Base-by-base conservation (phyloP, 306 rosid species). In the Vigna nakashimae region DNA sequence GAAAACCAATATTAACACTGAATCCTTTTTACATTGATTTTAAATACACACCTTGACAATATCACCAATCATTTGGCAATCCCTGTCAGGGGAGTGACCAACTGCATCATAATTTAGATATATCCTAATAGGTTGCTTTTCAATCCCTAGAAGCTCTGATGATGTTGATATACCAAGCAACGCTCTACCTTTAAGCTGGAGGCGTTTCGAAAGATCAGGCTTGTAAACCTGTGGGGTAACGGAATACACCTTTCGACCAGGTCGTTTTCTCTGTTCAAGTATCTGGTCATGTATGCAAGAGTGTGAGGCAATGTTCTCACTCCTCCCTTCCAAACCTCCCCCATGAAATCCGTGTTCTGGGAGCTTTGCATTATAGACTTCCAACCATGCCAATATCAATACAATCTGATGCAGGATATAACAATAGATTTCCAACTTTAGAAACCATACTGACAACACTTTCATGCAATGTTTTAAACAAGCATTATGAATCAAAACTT, bases 231-330 rank as follows among this genome's bases (percentile, higher is more conserved):
- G 98, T 10, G 98, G 93, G 71, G 94, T 91, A 49, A 96, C 89
- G 2, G 99, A 92, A 83, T 92, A 92, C 60, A 92, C 96, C 86
- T 92, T 88, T 36, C 59, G 91, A 83, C 98, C 98, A 67, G 99
- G 99, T 80, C 87, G 90, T 84, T 92, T 87, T 71, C 95, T 88
- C 78, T 90, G 94, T 84, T 91, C 97, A 11, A 96, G 87, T 84
- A 96, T 92, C 84, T 96, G 93, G 73, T 92, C 99, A 69, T 96
- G 97, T 65, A 96, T 92, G 86, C 99, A 96, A 32, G 99, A 91
- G 85, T 96, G 99, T 14, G 98, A 92, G 69, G 80, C 91, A 78
- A 87, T 60, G 76, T 78, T 89, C 82, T 80, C 84, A 65, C 73
- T 74, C 75, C 72, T 87, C 80, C 63, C 78, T 71, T 84, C 87